Conservation (phyloP, 2,329 filamentous ascomycete genomes). For the Chaetomium strumarium region DNA sequence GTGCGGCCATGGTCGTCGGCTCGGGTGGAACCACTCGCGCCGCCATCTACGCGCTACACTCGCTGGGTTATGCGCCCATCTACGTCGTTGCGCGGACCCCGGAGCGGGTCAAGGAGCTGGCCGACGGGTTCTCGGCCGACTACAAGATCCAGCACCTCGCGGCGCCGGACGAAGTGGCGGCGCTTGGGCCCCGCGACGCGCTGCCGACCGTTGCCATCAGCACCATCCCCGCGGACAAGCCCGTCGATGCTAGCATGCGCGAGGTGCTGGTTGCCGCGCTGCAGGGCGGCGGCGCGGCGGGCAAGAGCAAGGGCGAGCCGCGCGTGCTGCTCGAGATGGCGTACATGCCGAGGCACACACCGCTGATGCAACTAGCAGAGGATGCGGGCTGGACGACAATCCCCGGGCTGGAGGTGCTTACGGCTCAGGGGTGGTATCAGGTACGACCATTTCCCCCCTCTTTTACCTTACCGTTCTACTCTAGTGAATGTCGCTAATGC, state of each 20-base stretch:
- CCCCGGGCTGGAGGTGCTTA: constrained; percentile 80
- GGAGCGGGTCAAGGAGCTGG: constrained; percentile 61
- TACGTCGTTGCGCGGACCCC: constrained; percentile 77
- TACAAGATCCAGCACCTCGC: constrained; percentile 66
- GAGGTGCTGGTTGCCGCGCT: constrained; percentile 55
- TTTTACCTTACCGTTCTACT: background rate
- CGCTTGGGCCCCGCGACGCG: constrained; percentile 39
- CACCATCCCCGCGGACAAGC: constrained; percentile 83
- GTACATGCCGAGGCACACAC: constrained; percentile 81
- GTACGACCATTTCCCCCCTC: constrained; percentile 42
- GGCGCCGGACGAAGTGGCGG: constrained; percentile 42
- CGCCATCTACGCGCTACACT: constrained; percentile 80
- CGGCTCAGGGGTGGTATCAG: constrained; percentile 86
- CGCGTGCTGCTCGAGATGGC: constrained; percentile 87
- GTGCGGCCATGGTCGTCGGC: constrained; percentile 75
- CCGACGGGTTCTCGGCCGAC: constrained; percentile 63
- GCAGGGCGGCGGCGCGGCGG: constrained; percentile 29
- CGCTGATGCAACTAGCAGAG: constrained; percentile 76
- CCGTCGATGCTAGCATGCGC: constrained; percentile 67
- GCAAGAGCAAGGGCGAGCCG: constrained; percentile 29
- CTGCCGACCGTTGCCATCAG: constrained; percentile 71
- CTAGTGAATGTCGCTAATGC: constrained; percentile 1
- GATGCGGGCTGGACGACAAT: constrained; percentile 76
- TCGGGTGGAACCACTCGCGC: constrained; percentile 89
- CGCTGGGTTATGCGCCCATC: constrained; percentile 77